These are phyloP conservation scores for Camellia lanceoleosa DNA, from an alignment of 148 eudicot species.

Conservation along the genomic window DNA sequence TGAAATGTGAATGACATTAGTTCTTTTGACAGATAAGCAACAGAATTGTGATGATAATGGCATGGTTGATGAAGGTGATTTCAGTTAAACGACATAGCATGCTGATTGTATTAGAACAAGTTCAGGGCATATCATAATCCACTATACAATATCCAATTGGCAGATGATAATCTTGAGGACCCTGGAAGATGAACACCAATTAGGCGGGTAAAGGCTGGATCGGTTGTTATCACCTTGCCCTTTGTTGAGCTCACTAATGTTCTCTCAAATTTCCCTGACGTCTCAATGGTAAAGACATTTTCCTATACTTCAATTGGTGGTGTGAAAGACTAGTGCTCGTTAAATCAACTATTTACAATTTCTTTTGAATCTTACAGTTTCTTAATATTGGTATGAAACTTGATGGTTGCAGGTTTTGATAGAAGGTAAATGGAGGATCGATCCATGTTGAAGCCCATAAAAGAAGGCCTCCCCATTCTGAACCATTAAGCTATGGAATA, in stretches of 20 bases:
- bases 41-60: slow-evolving; percentile 33
- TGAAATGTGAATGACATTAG: not conserved
- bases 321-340: not conserved
- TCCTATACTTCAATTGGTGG: not conserved
- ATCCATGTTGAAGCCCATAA: slow-evolving; percentile 10
- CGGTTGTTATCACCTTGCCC: slow-evolving; percentile 48
- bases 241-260: slow-evolving; percentile 65
- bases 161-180: slow-evolving; percentile 94
- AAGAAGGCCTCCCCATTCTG: not conserved
- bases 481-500: not conserved
- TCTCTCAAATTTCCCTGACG: slow-evolving; percentile 77
- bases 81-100: not conserved
- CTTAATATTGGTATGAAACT: not conserved
- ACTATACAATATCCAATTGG: not conserved
- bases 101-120: slow-evolving; percentile 1
- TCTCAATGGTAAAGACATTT: slow-evolving; percentile 56
- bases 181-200: slow-evolving; percentile 82
- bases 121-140: not conserved
- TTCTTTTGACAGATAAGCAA: slow-evolving; percentile 37
- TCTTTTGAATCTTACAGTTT: not conserved
- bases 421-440: slow-evolving; percentile 57
- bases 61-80: slow-evolving; percentile 50
- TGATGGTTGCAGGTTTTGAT: slow-evolving; percentile 64
- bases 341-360: not conserved
- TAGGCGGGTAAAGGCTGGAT: slow-evolving; percentile 80